Evolutionary conservation across 345 rosid species (phyloP).

Genomic region (Euphorbia peplus): DNA sequence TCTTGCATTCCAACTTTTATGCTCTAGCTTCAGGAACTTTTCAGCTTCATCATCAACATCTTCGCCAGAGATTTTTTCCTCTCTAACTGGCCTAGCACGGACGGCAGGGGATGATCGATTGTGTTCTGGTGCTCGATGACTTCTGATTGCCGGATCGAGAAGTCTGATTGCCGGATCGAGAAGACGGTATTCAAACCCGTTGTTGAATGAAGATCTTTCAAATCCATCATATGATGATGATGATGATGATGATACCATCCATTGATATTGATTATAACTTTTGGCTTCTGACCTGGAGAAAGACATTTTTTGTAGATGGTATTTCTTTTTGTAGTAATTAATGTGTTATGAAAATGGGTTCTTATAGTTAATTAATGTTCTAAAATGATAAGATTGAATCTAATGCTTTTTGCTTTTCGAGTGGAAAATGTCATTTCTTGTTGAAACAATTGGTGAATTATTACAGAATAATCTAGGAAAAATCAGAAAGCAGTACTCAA

Average conservation of each 20-base stretch:
- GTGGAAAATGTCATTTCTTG: too few relatives aligned
- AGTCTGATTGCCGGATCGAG: too few relatives aligned
- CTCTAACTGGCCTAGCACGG: neutral
- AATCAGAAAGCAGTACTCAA: too few relatives aligned
- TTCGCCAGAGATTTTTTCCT: conserved; percentile 9
- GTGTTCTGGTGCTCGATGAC: conserved; percentile 9
- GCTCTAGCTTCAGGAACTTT: conserved; percentile 54
- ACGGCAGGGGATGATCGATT: neutral
- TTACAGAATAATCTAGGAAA: too few relatives aligned
- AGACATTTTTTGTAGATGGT: too few relatives aligned
- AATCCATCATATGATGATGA: neutral
- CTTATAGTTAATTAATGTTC: conserved; percentile 18
- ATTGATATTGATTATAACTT: neutral
- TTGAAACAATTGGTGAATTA: too few relatives aligned
- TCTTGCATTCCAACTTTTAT: conserved; percentile 39
- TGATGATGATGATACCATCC: conserved; percentile 8
- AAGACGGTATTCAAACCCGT: neutral
- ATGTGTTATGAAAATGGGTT: neutral
- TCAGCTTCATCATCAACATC: conserved; percentile 63
- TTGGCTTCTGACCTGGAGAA: conserved; percentile 6
- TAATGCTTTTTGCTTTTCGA: too few relatives aligned
- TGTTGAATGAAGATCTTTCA: conserved; percentile 9
- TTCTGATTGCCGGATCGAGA: conserved; percentile 5
- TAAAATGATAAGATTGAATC: too few relatives aligned
- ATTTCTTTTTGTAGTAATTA: neutral